A percentile compares a stretch with the other conserved stretches of the same genome.
phyloP scores from a whole-genome alignment of 106 monocot genomes.

The Vanilla planifolia region DNA sequence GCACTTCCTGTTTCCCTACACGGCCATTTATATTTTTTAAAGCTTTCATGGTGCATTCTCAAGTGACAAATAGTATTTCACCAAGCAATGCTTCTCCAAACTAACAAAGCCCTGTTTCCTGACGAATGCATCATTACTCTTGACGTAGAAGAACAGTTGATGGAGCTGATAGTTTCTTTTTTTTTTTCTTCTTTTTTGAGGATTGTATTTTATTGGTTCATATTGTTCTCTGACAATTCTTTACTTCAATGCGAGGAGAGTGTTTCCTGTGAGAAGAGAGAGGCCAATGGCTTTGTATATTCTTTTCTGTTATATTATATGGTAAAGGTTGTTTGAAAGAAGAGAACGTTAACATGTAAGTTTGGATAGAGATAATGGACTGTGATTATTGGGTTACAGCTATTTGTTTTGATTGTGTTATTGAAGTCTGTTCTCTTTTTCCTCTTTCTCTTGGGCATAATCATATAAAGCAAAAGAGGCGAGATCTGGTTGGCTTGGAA shows the following conservation, averaged over 20 bases:
- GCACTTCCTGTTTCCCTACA: too few species aligned
- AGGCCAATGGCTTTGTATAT: slow-evolving; percentile 18
- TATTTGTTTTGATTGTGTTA: neutral
- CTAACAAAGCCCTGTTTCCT: too few species aligned
- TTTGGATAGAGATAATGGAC: neutral
- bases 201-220: neutral
- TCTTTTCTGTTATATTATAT: slow-evolving; percentile 19
- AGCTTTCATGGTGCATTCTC: too few species aligned
- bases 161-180: neutral
- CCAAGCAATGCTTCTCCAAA: too few species aligned
- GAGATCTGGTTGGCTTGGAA: slow-evolving; percentile 4
- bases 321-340: slow-evolving; percentile 2
- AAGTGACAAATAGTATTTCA: too few species aligned
- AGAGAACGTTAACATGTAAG: neutral
- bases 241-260: slow-evolving; percentile 2
- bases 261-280: slow-evolving; percentile 1
- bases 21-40: too few species aligned
- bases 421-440: slow-evolving; percentile 3
- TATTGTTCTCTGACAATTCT: slow-evolving; percentile 4
- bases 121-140: too few species aligned
- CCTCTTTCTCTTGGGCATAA: neutral
- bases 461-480: slow-evolving; percentile 7
- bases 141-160: neutral
- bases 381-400: slow-evolving; percentile 1
- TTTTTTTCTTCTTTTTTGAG: neutral